These are phyloP conservation scores for Cytospora leucostoma DNA, from an alignment of 2,329 filamentous ascomycete species.

Conservation along the genomic window DNA sequence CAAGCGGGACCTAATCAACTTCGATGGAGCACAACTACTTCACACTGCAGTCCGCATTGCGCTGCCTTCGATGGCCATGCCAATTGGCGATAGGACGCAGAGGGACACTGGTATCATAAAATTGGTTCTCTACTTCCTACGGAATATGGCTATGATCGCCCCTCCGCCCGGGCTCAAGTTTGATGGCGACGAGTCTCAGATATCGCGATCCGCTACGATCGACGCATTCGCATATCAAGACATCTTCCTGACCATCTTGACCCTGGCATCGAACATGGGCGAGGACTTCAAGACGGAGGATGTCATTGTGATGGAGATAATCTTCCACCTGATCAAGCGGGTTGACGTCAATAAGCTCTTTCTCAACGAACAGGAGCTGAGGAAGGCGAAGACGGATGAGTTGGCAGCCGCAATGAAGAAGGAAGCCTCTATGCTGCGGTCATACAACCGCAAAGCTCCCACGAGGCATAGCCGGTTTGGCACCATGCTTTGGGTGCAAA, in stretches of 20 bases:
- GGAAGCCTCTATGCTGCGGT: conserved; percentile 79
- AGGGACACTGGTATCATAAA: conserved; percentile 93
- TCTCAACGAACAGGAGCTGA: conserved; percentile 73
- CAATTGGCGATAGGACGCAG: conserved; percentile 71
- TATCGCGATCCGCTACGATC: conserved; percentile 84
- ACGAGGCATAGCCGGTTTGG: conserved; percentile 93
- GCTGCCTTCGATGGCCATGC: conserved; percentile 80
- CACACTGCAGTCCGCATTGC: conserved; percentile 79
- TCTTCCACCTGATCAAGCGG: conserved; percentile 92
- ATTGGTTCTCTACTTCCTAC: conserved; percentile 82
- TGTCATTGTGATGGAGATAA: conserved; percentile 82
- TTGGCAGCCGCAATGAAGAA: conserved; percentile 74
- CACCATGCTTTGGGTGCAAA: conserved; percentile 95
- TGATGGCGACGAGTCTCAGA: conserved; percentile 86
- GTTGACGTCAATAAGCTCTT: conserved; percentile 84
- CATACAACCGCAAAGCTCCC: conserved; percentile 75
- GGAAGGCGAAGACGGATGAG: conserved; percentile 69
- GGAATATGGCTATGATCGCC: conserved; percentile 84
- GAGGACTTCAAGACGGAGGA: conserved; percentile 92
- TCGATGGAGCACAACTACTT: conserved; percentile 74
- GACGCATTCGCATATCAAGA: conserved; percentile 90
- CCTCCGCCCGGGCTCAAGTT: conserved; percentile 71
- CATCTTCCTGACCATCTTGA: conserved; percentile 81
- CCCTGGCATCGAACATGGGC: conserved; percentile 87
- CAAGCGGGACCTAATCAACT: conserved; percentile 85